A percentile compares a stretch with the other conserved stretches of the same genome.
These are phyloP conservation scores for Xylaria castorea DNA, from an alignment of 495 filamentous ascomycete genomes.

Conservation along the genomic window DNA sequence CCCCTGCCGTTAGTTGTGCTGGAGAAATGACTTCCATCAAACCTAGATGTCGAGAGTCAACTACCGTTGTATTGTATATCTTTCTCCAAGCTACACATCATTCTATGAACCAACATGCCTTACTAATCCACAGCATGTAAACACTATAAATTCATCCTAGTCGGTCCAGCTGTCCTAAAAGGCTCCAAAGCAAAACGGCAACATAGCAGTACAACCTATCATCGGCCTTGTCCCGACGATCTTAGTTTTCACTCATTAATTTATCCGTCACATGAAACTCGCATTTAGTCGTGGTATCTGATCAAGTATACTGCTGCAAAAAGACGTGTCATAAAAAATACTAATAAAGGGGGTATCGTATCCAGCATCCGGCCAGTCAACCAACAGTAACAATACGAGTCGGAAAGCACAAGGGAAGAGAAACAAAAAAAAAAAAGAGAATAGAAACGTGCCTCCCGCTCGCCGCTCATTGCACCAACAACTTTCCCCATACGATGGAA, in stretches of 20 bases:
- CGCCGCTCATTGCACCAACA: not conserved
- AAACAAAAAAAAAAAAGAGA: not conserved
- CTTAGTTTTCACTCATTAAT: not conserved
- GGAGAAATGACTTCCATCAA: not conserved
- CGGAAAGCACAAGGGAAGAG: not conserved
- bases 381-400: constrained; percentile 2
- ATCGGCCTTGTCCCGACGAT: not conserved
- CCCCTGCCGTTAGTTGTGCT: not conserved
- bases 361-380: constrained; percentile 19
- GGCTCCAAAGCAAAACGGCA: not conserved
- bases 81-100: not conserved
- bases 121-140: not conserved
- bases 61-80: not conserved
- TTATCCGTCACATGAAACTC: not conserved
- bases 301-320: not conserved
- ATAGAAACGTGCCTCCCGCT: not conserved
- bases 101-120: not conserved
- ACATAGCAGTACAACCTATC: not conserved
- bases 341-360: constrained; percentile 30
- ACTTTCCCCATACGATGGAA: not conserved
- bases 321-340: constrained; percentile 3
- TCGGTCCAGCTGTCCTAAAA: not conserved
- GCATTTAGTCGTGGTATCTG: constrained; percentile 8
- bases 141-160: no score
- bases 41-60: not conserved